phyloP scores from a whole-genome alignment of 1,284 basidiomycete genomes.

The Ustilago crameri region DNA sequence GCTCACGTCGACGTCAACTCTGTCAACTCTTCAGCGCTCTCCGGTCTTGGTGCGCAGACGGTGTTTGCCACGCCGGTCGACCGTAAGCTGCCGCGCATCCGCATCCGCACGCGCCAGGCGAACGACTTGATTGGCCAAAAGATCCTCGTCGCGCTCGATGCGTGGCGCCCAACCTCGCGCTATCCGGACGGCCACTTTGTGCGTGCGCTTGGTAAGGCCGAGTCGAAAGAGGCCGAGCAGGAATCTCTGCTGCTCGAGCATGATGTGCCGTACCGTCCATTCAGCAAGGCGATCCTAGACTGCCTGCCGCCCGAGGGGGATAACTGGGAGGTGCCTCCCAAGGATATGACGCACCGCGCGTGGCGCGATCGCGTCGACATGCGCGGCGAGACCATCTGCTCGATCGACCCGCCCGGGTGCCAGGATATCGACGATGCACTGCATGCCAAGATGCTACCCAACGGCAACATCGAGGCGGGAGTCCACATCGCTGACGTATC shows the following conservation, averaged over 20 bases:
- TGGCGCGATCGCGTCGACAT: slow-evolving; percentile 93
- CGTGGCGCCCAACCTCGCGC: slow-evolving; percentile 85
- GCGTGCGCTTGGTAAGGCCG: slow-evolving; percentile 87
- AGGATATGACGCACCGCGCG: slow-evolving; percentile 72
- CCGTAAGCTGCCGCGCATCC: slow-evolving; percentile 89
- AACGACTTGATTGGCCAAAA: slow-evolving; percentile 89
- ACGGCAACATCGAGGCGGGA: slow-evolving; percentile 96
- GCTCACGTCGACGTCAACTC: slow-evolving; percentile 94
- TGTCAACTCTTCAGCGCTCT: slow-evolving; percentile 76
- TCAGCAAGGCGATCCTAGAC: slow-evolving; percentile 90
- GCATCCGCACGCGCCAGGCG: slow-evolving; percentile 92
- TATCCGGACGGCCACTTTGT: slow-evolving; percentile 99
- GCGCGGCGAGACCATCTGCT: slow-evolving; percentile 87
- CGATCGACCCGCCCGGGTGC: slow-evolving; percentile 96
- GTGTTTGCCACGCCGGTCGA: slow-evolving; percentile 96
- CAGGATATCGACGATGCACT: slow-evolving; percentile 99
- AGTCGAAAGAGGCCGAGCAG: slow-evolving; percentile 95
- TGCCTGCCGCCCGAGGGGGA: slow-evolving; percentile 93
- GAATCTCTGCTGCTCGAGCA: slow-evolving; percentile 94
- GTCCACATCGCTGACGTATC: slow-evolving; percentile 99
- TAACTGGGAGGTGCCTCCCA: slow-evolving; percentile 89
- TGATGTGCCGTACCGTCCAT: slow-evolving; percentile 95
- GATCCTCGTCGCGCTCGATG: slow-evolving; percentile 93
- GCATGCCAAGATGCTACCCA: slow-evolving; percentile 88
- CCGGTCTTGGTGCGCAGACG: slow-evolving; percentile 86